Percentiles rank a stretch among this genome's conserved stretches.
These are phyloP conservation scores for Cutaneotrichosporon sp. DNA, from an alignment of 1,284 basidiomycete genomes.

Conservation along the genomic window DNA sequence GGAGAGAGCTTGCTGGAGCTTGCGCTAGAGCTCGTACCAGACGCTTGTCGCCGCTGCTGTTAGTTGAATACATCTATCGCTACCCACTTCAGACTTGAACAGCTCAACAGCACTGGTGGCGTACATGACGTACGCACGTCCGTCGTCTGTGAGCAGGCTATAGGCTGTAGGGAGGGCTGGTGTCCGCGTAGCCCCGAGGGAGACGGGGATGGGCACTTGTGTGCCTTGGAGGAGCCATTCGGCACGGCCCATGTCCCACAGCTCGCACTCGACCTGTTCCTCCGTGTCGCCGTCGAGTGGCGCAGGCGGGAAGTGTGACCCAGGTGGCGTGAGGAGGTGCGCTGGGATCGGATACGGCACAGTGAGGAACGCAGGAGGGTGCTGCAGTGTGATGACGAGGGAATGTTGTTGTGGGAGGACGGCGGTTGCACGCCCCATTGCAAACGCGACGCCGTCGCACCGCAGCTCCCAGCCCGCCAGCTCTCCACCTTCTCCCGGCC, in stretches of 20 bases:
- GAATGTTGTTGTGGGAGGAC: constrained; percentile 37
- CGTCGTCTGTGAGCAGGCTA: constrained; percentile 50
- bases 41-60: neutral
- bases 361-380: constrained; percentile 41
- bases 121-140: constrained; percentile 51
- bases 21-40: neutral
- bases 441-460: constrained; percentile 57
- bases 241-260: constrained; percentile 42
- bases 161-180: constrained; percentile 41
- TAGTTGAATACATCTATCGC: neutral
- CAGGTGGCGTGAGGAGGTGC: constrained; percentile 33
- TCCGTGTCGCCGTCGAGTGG: constrained; percentile 46
- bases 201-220: constrained; percentile 26
- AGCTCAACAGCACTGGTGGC: constrained; percentile 27
- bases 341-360: constrained; percentile 43
- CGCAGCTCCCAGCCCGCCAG: constrained; percentile 71
- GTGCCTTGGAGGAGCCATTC: constrained; percentile 32
- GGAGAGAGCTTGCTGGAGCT: neutral
- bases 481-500: constrained; percentile 82
- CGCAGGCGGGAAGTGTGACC: constrained; percentile 44
- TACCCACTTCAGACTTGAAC: constrained; percentile 3
- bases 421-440: constrained; percentile 37
- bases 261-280: constrained; percentile 45
- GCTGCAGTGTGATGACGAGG: constrained; percentile 40
- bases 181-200: constrained; percentile 29